Percentiles rank a stretch among this genome's conserved stretches.
Conservation (phyloP, 2,329 filamentous ascomycete species). For the Davidsoniella virescens region DNA sequence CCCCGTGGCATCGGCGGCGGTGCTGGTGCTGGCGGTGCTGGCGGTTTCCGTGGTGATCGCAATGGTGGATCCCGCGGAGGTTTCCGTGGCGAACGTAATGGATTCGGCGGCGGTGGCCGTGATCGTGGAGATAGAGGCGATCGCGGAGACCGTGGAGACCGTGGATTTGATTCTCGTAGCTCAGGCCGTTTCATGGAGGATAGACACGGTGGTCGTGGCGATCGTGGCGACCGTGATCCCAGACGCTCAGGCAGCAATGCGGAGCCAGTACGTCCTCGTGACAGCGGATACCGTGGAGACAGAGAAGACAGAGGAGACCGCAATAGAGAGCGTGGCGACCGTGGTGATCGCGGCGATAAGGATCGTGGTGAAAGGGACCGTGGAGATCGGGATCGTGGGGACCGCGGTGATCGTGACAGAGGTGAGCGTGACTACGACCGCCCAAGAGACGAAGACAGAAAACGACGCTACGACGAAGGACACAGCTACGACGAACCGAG, state of each 20-base stretch:
- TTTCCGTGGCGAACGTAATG: conserved; percentile 19
- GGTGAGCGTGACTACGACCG: conserved; percentile 35
- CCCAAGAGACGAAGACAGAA: conserved; percentile 39
- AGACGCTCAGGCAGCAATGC: conserved; percentile 60
- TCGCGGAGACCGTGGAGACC: conserved; percentile 32
- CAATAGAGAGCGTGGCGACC: conserved; percentile 19
- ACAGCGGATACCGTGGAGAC: conserved; percentile 30
- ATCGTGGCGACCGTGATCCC: conserved; percentile 14
- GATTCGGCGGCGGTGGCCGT: conserved; percentile 24
- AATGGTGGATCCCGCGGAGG: conserved; percentile 37
- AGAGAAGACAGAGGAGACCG: conserved; percentile 20
- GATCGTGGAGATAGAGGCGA: conserved; percentile 26
- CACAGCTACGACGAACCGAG: conserved; percentile 64
- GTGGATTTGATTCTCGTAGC: conserved; percentile 40
- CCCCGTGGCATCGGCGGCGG: conserved; percentile 30
- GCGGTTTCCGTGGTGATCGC: conserved; percentile 25
- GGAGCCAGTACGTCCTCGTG: conserved; percentile 47
- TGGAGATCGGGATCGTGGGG: conserved; percentile 15
- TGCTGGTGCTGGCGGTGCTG: conserved; percentile 37
- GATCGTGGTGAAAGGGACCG: conserved; percentile 5
- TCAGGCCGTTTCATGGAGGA: conserved; percentile 45
- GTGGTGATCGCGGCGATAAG: conserved; percentile 25
- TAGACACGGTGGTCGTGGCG: conserved; percentile 29
- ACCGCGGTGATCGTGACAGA: conserved; percentile 13
- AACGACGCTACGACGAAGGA: conserved; percentile 61